Percentiles rank a stretch among this genome's conserved stretches.
These are phyloP conservation scores for Colletotrichum salicis DNA, from an alignment of 2,329 filamentous ascomycete genomes.

Conservation along the genomic window DNA sequence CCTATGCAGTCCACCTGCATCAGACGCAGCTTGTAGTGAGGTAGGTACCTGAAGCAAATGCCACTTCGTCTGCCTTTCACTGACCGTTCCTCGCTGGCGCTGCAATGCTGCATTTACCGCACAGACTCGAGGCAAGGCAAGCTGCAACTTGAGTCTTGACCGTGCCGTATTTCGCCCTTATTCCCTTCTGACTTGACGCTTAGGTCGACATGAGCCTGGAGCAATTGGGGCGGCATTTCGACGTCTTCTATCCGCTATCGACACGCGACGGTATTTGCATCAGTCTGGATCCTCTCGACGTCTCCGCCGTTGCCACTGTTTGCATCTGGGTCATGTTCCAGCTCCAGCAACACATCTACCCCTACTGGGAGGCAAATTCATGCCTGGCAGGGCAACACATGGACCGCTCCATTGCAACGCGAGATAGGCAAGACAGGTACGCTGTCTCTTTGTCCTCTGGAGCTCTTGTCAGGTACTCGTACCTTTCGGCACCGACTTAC, in stretches of 20 bases:
- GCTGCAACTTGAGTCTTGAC: not conserved
- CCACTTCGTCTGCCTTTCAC: not conserved
- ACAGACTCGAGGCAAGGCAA: conserved; percentile 16
- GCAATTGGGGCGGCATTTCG: not conserved
- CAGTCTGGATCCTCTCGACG: conserved; percentile 7
- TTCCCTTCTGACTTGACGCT: not conserved
- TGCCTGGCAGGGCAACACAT: not conserved
- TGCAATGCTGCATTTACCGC: conserved; percentile 18
- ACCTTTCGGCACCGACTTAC: not conserved
- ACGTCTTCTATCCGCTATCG: not conserved
- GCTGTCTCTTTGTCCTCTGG: not conserved
- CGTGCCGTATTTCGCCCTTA: not conserved
- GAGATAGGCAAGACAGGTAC: not conserved
- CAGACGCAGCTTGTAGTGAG: not conserved
- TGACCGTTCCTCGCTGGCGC: not conserved
- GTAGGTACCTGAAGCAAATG: not conserved
- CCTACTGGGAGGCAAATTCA: conserved; percentile 14
- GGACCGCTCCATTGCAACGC: not conserved
- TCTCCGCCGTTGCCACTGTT: conserved; percentile 16
- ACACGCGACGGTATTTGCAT: not conserved
- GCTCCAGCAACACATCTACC: not conserved
- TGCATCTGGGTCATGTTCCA: not conserved
- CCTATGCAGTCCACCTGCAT: not conserved
- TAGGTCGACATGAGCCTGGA: not conserved
- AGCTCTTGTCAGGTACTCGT: not conserved